Base-by-base conservation (phyloP, 1,284 basidiomycete genomes). In the Leucoagaricus sp. region DNA sequence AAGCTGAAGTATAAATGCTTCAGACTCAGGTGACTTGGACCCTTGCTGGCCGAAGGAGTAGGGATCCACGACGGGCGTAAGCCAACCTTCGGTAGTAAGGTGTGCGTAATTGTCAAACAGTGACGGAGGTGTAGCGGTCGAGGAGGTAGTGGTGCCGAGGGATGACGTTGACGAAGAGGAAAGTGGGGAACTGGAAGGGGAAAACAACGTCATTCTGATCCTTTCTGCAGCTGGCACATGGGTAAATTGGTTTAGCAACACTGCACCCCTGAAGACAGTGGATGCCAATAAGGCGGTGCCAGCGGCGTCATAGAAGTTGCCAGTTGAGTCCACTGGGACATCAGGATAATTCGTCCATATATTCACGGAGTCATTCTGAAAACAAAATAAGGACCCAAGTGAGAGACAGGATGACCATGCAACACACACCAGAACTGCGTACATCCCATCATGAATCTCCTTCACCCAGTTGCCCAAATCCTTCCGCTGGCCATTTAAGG, bases 401-500 rank as follows among this genome's bases (percentile, higher is more conserved):
- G 60, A 48, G 52, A 50, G 9, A 49, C 29, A 55, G 23, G 25
- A 28, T 23, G 45, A 53, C n/a, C 26, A 40, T 38, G 13, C 66
- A 69, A 29, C 26, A 78, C 86, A 61, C 55, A 78, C 76, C 15
- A 86, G 72, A 56, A 81, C 64, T 2, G 71, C 63, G 66, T 87
- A 93, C 72, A 93, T 86, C 4, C 77, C 90, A n/a, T 67, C 68
- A 54, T 93, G 82, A 53, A 94, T 89, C 68, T 93, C 90, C 21
- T 74, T 69, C 5, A 86, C 76, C 93, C 93, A 94, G 5, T 67
- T 66, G 3, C 73, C 71, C 10, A 95, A 76, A 60, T 93, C 83
- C 0, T 68, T 72, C 59, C 85, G 81, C 68, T 93, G 75, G 21
- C 63, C 67, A 49, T 75, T 65, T 64, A 93, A 75, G 1, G 71